Evolutionary conservation across 2,329 filamentous ascomycete species (phyloP), one percentile per base, ranked within the genome.

Genomic region (Didymella arachidicola): DNA sequence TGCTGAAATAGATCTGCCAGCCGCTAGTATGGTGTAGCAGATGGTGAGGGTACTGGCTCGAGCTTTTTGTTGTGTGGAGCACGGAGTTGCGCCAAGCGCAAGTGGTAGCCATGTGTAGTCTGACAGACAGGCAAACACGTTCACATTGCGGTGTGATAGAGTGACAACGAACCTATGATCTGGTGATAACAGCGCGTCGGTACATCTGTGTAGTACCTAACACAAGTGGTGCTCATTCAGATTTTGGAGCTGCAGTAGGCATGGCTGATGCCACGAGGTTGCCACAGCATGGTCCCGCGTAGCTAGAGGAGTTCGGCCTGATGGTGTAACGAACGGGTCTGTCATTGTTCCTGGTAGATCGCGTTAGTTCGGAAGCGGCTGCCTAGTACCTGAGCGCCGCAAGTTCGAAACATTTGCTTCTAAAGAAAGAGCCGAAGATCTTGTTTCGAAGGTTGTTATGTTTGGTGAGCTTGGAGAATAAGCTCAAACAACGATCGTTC

Each of bases 361-460:
- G 25, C 25, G 2, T 51, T 57, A 47, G 49, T 38, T 46, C 18
- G 22, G 30, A 42, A 51, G 32, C 43, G 27, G 27, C 38, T 39
- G 42, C 43, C 41, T 47, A 53, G 42, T 56, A 48, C 26, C 18
- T 62, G 43, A 38, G 39, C 41, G 57, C 46, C 50, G 42, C 44
- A 50, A 26, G 55, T 41, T 58, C 55, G 65, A 69, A 68, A 66
- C 61, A 56, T 30, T 2, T 45, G 45, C 38, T 67, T 61, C 67
- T 64, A 69, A 69, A 66, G 56, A 61, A 63, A 65, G 65, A 10
- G 46, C 56, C 47, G 58, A 62, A 60, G 60, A 49, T 57, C 30
- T 51, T 60, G 59, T 63, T 66, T 67, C 63, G 59, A 50, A 22
- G 38, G 26, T 48, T 39, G 53, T 57, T 34, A 57, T 61, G 39